Percentiles rank a stretch among this genome's conserved stretches.
These are phyloP conservation scores for Pseudophaeomoniella oleicola DNA, from an alignment of 2,329 filamentous ascomycete genomes.

Conservation along the genomic window DNA sequence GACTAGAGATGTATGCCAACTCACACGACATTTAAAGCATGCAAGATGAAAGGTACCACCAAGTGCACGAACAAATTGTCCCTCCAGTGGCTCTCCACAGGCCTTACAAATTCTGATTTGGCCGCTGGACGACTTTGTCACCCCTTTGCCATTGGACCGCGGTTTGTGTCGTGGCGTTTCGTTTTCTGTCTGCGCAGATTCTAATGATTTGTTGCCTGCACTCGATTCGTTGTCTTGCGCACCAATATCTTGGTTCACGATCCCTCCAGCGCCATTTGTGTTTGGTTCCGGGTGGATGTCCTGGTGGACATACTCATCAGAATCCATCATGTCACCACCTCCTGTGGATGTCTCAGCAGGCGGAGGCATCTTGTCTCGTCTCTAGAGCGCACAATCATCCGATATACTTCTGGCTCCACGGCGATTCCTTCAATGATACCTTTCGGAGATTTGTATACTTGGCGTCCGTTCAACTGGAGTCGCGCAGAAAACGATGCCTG, in stretches of 20 bases:
- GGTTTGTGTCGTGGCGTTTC: background rate
- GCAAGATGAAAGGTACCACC: constrained; percentile 92
- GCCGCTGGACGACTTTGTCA: constrained; percentile 4
- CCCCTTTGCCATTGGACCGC: background rate
- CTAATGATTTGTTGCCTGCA: too few species aligned
- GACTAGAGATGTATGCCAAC: constrained; percentile 18
- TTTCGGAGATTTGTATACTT: too few species aligned
- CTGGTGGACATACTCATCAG: background rate
- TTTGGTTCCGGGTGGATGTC: too few species aligned
- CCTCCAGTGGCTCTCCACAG: constrained; percentile 73
- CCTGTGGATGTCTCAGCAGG: background rate
- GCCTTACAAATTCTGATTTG: constrained; percentile 59
- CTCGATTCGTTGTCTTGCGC: too few species aligned
- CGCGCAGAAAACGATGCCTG: too few species aligned
- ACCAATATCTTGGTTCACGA: too few species aligned
- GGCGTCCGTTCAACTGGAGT: too few species aligned
- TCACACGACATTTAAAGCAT: constrained; percentile 92
- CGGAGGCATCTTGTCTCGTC: background rate
- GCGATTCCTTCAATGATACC: too few species aligned
- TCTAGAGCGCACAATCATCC: background rate
- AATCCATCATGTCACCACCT: background rate
- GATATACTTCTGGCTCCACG: background rate
- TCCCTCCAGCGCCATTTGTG: too few species aligned
- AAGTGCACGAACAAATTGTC: constrained; percentile 88
- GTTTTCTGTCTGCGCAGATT: background rate